Evolutionary conservation across 1,284 basidiomycete genomes (phyloP).

Genomic region (Sporisorium exsertum): DNA sequence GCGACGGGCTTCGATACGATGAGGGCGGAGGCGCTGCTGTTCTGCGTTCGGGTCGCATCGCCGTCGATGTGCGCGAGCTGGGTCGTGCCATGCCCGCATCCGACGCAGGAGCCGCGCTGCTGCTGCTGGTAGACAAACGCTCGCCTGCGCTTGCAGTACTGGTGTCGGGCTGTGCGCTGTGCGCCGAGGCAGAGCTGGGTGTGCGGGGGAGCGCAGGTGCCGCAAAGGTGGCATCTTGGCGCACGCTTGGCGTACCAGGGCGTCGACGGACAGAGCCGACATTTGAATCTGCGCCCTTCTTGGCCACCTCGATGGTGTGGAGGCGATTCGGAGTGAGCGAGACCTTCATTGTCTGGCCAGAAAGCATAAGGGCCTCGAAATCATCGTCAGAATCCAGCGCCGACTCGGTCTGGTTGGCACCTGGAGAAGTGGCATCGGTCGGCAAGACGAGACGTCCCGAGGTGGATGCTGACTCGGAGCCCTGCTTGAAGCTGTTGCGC

Average conservation of each 20-base stretch:
- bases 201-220: conserved; percentile 14
- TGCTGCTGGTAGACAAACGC: conserved; percentile 11
- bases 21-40: conserved; percentile 42
- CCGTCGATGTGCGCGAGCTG: conserved; percentile 32
- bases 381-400: conserved; percentile 51
- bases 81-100: conserved; percentile 22
- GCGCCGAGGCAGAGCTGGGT: conserved; percentile 19
- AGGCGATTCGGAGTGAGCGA: conserved; percentile 81
- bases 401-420: conserved; percentile 9
- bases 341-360: conserved; percentile 73
- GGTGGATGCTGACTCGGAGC: conserved; percentile 29
- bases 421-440: conserved; percentile 1
- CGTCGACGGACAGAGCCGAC: conserved; percentile 28
- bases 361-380: conserved; percentile 62
- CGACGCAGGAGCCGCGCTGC: conserved; percentile 1
- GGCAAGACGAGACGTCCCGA: conserved; percentile 18
- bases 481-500: conserved; percentile 56
- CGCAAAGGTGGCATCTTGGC: conserved; percentile 18
- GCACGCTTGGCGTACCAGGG: conserved; percentile 42
- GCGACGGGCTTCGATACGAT: conserved; percentile 45
- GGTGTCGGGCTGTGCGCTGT: conserved; percentile 7
- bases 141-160: conserved; percentile 3
- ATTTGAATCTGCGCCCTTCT: conserved; percentile 34
- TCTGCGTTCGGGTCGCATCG: conserved; percentile 37
- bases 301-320: conserved; percentile 59